Base-by-base conservation (phyloP, 2,329 filamentous ascomycete species). In the Bipolaris bicolor region DNA sequence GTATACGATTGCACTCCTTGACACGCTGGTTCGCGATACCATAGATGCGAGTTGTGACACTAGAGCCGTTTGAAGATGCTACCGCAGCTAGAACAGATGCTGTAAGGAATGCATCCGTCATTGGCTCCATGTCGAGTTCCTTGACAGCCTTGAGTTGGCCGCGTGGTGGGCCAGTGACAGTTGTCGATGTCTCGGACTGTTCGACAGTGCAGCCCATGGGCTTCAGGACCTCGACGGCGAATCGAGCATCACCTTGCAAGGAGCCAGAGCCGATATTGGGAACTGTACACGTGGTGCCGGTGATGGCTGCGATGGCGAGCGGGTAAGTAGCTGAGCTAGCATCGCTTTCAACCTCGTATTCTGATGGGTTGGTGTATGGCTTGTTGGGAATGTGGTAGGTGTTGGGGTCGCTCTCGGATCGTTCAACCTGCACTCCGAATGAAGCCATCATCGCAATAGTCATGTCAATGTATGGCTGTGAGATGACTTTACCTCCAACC, bases 51-150 rank as follows among this genome's bases (percentile, higher is more conserved):
- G 95, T 99, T 2, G 86, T 89, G 44, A 80, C 80, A 36, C 82
- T 83, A 7, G 77, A 74, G 49, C 79, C 80, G 49, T 87, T 88
- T 1, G 91, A 91, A 13, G 85, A 87, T 9, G 94, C 92, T 41
- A 97, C 91, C 34, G 95, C 95, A 24, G 92, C 95, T 45, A 99
- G 84, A 4, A 97, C 92, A 1, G 92, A 96, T 16, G 95, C 95
- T 4, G 93, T 97, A 50, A 99, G 83, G 82, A 99, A 99, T 47
- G 95, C 95, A 77, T 99, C 95, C 0, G 95, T 99, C 95, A 99
- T 99, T 1, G 94, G 90, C 76, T 98, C 95, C 95, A 99, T 99
- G 71, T 99, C 93, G 26, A 99, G 88, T 57, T 94, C 89, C 16
- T 87, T 80, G 11, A 99, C 80, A 0, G 91, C 89, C 66, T 88